Base-by-base conservation (phyloP, 2,329 filamentous ascomycete species). In the Colletotrichum tanaceti region DNA sequence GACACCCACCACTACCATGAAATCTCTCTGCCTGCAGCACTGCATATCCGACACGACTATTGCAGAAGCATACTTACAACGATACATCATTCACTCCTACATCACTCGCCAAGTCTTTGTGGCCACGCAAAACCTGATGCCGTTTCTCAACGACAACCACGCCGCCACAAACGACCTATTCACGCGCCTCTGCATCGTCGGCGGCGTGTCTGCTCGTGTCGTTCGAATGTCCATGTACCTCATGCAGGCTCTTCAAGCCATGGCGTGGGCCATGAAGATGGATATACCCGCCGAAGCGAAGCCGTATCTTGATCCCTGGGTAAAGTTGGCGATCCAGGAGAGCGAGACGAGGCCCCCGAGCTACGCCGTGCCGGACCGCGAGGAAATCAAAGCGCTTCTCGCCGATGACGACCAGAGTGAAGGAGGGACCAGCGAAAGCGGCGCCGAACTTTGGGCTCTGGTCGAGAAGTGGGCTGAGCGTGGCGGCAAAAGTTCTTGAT, bases 221-320 rank as follows among this genome's bases (percentile, higher is more conserved):
- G 66, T 69, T 20, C 52, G 47, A n/a, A 69, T 69, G 66, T 61
- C 66, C 16, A 58, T 69, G 43, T 60, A 69, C 62, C 66, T 69
- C 0, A 39, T 69, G 1, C 66, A 69, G 50, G 66, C 66, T 20
- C 54, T 58, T 14, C 66, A 69, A 18, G 66, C 62, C 22, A 69
- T 69, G 66, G 66, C 66, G 13, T 69, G 66, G 66, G 66, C 66
- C 3, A 69, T 66, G 66, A 66, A 69, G 35, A 57, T 60, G 35
- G 57, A 66, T 22, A 65, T 69, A 0, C 66, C 66, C 20, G 49
- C 39, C n/a, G 50, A 43, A 2, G 66, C 66, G 20, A 55, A 50
- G 38, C 62, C 50, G 20, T 59, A 61, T 43, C 66, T 69, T 11
- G 62, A 69, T 2, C 66, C 66, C 1, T 69, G 66, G 66, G 66